Conservation (phyloP, 1,139 yeast genomes). For the Protomyces macrosporus region DNA sequence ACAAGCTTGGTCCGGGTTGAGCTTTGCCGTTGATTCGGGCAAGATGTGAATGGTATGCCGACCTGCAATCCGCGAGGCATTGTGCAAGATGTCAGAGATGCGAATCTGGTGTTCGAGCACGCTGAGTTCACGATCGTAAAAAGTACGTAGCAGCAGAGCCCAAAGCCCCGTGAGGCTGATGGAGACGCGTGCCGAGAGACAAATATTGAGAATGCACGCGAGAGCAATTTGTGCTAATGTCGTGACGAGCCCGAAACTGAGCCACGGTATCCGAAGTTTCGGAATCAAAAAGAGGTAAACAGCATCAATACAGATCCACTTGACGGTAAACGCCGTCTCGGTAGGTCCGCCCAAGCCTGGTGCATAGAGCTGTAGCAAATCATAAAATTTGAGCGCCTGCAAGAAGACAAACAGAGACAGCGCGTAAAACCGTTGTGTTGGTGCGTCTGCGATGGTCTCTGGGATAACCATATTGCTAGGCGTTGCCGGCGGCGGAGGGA, state of each 20-base stretch:
- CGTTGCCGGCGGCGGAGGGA: not conserved
- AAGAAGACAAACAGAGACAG: conserved; percentile 62
- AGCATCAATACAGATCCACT: conserved; percentile 70
- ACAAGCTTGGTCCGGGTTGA: conserved; percentile 68
- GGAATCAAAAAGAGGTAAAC: conserved; percentile 65
- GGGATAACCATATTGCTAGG: conserved; percentile 24
- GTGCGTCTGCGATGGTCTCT: conserved; percentile 51
- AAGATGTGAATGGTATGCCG: conserved; percentile 76
- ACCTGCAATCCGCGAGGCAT: conserved; percentile 75
- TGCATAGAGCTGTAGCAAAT: conserved; percentile 47
- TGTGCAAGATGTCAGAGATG: conserved; percentile 48
- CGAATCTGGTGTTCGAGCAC: conserved; percentile 53
- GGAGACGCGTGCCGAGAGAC: conserved; percentile 39
- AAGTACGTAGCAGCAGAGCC: conserved; percentile 46
- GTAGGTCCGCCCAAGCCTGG: conserved; percentile 46
- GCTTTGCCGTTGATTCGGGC: conserved; percentile 82
- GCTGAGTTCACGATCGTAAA: conserved; percentile 58
- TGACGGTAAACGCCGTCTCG: conserved; percentile 49
- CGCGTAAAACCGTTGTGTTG: conserved; percentile 68
- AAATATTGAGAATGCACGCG: conserved; percentile 41
- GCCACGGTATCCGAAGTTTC: conserved; percentile 64
- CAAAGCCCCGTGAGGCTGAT: conserved; percentile 52
- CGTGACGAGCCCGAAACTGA: conserved; percentile 48
- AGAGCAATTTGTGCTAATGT: conserved; percentile 41
- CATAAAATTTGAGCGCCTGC: conserved; percentile 79